These are phyloP conservation scores for Fusarium siculi DNA, from an alignment of 2,329 filamentous ascomycete species.

Conservation along the genomic window DNA sequence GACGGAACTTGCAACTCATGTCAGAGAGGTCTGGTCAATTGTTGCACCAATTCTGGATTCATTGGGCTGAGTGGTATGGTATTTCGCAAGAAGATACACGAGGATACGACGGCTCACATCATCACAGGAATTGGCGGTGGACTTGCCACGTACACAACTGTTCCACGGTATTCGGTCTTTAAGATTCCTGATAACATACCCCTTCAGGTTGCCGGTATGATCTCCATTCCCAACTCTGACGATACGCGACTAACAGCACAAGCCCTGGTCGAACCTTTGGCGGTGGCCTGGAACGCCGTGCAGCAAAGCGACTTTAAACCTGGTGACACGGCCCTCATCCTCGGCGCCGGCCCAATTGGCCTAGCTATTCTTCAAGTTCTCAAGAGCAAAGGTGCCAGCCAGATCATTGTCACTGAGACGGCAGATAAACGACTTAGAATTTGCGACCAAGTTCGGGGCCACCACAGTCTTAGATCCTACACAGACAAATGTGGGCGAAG, in stretches of 20 bases:
- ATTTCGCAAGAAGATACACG: too few species aligned
- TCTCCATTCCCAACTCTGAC: accelerated
- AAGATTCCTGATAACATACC: not conserved
- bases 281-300: not conserved
- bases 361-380: not conserved
- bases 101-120: accelerated
- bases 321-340: not conserved
- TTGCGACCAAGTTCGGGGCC: not conserved
- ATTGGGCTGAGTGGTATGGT: not conserved
- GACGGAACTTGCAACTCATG: not conserved
- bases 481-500: not conserved
- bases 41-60: not conserved
- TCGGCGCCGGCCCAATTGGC: not conserved
- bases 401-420: not conserved
- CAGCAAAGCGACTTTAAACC: not conserved
- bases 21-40: not conserved
- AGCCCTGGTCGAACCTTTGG: not conserved
- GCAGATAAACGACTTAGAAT: not conserved
- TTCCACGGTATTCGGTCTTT: not conserved
- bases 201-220: not conserved
- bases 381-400: not conserved
- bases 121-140: not conserved
- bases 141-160: not conserved
- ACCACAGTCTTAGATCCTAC: not conserved
- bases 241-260: not conserved